phyloP scores from a whole-genome alignment of 306 rosid genomes.

The Rosa rugosa region DNA sequence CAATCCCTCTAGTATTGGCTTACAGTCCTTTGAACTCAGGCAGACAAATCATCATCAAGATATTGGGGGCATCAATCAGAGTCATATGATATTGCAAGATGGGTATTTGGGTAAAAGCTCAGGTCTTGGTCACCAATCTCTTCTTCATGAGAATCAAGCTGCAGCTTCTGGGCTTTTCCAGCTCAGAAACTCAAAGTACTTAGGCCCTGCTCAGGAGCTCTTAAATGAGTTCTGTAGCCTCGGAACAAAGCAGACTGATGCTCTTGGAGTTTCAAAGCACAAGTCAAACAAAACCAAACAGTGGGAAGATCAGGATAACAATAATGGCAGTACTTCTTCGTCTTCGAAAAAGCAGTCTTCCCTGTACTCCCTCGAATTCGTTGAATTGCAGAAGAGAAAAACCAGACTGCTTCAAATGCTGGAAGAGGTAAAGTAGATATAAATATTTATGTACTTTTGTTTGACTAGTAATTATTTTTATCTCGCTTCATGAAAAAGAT shows the following conservation, averaged over 20 bases:
- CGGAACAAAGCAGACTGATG: constrained; percentile 44
- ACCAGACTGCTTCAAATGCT: constrained; percentile 85
- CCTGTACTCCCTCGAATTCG: constrained; percentile 65
- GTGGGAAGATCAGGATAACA: constrained; percentile 45
- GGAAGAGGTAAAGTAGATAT: constrained; percentile 65
- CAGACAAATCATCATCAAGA: constrained; percentile 34
- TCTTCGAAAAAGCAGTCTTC: constrained; percentile 42
- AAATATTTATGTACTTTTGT: neutral
- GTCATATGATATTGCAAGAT: constrained; percentile 8
- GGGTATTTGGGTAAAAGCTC: constrained; percentile 36
- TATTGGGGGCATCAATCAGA: constrained; percentile 4
- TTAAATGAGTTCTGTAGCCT: constrained; percentile 86
- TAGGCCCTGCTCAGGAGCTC: constrained; percentile 69
- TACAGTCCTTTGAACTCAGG: constrained; percentile 77
- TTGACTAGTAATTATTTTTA: neutral
- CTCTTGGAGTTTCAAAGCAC: constrained; percentile 26
- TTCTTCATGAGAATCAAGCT: constrained; percentile 27
- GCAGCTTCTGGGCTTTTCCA: constrained; percentile 35
- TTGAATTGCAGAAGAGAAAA: constrained; percentile 89
- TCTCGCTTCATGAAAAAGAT: neutral
- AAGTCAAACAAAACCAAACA: constrained; percentile 49
- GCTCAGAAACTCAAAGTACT: constrained; percentile 62
- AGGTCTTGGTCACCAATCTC: constrained; percentile 3
- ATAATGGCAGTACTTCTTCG: constrained; percentile 31
- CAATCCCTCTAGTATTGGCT: constrained; percentile 62